Percentiles rank a stretch among this genome's conserved stretches.
These are phyloP conservation scores for Penicillium sp. DNA, from an alignment of 2,329 filamentous ascomycete genomes.

Conservation along the genomic window DNA sequence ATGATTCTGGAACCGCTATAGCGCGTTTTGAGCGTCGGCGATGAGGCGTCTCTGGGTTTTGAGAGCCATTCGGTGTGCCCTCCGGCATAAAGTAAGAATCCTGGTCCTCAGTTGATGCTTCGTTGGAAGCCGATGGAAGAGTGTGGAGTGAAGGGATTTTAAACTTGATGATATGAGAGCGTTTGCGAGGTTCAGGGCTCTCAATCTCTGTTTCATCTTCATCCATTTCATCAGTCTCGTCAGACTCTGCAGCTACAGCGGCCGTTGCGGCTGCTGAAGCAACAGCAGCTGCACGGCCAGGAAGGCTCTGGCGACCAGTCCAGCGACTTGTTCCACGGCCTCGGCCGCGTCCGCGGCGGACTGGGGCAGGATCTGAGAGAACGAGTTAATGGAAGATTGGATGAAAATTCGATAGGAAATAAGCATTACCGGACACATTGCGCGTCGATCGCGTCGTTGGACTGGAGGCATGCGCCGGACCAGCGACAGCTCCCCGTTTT, in stretches of 20 bases:
- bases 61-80: constrained; percentile 2
- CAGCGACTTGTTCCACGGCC: constrained; percentile 16
- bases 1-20: constrained; percentile 28
- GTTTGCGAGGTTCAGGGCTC: not conserved
- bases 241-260: not conserved
- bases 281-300: constrained; percentile 1
- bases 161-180: constrained; percentile 16
- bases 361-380: constrained; percentile 7
- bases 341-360: constrained; percentile 16
- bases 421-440: constrained; percentile 22
- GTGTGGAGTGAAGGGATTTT: constrained; percentile 9
- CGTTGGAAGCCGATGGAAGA: constrained; percentile 1
- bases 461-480: constrained; percentile 14
- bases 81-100: constrained; percentile 8
- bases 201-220: not conserved
- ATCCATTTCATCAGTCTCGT: constrained; percentile 3
- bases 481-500: constrained; percentile 16
- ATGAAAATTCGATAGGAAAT: not conserved
- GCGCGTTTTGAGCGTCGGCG: constrained; percentile 30
- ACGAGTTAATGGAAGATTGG: not conserved
- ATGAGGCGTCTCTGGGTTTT: constrained; percentile 29
- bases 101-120: constrained; percentile 9
- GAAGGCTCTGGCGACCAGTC: constrained; percentile 12
- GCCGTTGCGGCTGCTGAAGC: not conserved
- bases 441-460: constrained; percentile 17